Percentiles rank a stretch among this genome's conserved stretches.
phyloP scores from a whole-genome alignment of 306 rosid species.

The Oemleria cerasiformis region DNA sequence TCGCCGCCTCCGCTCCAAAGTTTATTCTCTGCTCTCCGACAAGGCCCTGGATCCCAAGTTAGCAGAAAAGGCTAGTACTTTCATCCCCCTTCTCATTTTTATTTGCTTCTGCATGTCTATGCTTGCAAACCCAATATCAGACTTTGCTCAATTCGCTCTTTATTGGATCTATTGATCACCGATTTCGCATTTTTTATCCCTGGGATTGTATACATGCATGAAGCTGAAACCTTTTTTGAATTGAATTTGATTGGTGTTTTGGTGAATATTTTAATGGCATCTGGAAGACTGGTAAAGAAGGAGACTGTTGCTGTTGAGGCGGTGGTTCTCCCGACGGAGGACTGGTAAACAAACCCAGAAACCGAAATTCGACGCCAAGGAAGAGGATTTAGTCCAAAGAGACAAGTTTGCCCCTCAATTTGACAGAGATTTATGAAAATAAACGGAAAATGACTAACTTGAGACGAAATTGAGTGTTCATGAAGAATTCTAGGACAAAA shows the following conservation, averaged over 20 bases:
- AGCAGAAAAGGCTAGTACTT: conserved; percentile 53
- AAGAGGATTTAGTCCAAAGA: no score
- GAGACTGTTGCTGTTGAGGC: no score
- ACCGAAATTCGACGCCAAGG: no score
- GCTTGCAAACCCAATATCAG: not conserved
- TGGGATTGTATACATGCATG: not conserved
- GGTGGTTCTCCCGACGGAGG: no score
- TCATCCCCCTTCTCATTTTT: not conserved
- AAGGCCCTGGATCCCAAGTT: conserved; percentile 50
- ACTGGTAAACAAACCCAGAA: no score
- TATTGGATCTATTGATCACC: conserved; percentile 2
- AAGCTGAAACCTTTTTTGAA: not conserved
- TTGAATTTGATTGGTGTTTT: not conserved
- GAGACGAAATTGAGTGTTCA: no score
- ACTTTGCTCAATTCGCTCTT: not conserved
- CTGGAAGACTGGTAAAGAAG: no score
- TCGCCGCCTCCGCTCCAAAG: not conserved
- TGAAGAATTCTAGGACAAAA: no score
- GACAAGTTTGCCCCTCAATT: no score
- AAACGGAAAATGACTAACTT: no score
- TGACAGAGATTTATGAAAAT: no score
- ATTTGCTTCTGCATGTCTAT: not conserved
- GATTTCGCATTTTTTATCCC: not conserved
- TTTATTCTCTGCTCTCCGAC: conserved; percentile 46
- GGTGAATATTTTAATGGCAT: conserved; percentile 30